Conservation (phyloP, 805 yeast genomes). For the Lipomyces chichibuensis region DNA sequence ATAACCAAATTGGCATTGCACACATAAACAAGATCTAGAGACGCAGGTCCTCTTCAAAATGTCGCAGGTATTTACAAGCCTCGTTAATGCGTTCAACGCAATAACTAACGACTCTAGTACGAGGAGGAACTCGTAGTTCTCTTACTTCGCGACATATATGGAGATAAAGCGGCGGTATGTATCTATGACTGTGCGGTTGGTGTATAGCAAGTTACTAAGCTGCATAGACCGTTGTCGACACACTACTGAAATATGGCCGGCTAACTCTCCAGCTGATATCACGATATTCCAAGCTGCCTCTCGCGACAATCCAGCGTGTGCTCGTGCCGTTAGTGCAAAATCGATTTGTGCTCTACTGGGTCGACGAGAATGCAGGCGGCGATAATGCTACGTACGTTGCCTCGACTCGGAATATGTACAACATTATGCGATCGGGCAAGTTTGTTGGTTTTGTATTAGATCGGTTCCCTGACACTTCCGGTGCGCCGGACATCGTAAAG, state of each 20-base stretch:
- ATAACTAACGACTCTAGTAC: constrained; percentile 9
- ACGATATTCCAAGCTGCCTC: constrained; percentile 52
- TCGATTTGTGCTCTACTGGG: constrained; percentile 71
- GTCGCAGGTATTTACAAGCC: constrained; percentile 19
- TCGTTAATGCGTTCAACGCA: background rate
- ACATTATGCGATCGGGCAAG: constrained; percentile 74
- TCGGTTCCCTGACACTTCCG: constrained; percentile 46
- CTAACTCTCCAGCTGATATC: constrained; percentile 59
- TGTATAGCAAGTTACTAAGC: background rate
- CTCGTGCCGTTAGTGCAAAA: constrained; percentile 79
- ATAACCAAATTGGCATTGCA: background rate
- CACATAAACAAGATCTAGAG: background rate
- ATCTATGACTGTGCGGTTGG: background rate
- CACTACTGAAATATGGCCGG: constrained; percentile 69
- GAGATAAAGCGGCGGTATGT: constrained; percentile 66
- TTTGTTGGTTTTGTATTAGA: constrained; percentile 59
- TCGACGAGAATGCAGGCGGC: constrained; percentile 44
- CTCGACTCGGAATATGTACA: constrained; percentile 64
- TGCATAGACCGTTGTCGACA: constrained; percentile 52
- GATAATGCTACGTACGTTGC: constrained; percentile 36
- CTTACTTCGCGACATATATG: constrained; percentile 51
- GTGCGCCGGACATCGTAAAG: constrained; percentile 63
- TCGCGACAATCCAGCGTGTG: constrained; percentile 59
- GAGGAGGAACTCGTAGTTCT: constrained; percentile 32
- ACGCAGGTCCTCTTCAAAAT: constrained; percentile 3